These are phyloP conservation scores for Diaporthe citrichinensis DNA, from an alignment of 2,329 filamentous ascomycete species.

Conservation along the genomic window DNA sequence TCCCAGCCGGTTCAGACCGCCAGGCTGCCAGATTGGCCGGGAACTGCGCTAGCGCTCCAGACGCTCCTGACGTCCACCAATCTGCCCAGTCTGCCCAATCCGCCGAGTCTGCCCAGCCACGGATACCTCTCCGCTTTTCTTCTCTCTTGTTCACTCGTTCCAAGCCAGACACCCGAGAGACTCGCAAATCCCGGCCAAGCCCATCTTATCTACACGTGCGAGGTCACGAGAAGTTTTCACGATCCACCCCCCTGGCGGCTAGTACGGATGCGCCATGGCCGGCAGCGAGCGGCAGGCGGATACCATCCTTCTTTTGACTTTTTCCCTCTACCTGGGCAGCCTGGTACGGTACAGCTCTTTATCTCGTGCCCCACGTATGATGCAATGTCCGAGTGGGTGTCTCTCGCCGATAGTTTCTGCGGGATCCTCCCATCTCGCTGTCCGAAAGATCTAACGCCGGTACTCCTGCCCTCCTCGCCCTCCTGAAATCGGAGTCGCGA, in stretches of 20 bases:
- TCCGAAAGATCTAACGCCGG: constrained; percentile 33
- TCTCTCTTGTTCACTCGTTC: neutral
- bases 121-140: neutral
- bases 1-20: neutral
- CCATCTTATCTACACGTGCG: constrained; percentile 34
- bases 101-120: neutral
- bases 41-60: neutral
- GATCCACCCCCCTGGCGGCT: constrained; percentile 26
- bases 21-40: neutral
- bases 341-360: neutral
- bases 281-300: constrained; percentile 10
- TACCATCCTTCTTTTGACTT: constrained; percentile 6
- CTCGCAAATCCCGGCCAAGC: neutral
- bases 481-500: constrained; percentile 40
- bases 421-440: constrained; percentile 35
- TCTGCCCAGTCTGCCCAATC: neutral
- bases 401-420: constrained; percentile 25
- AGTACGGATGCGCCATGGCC: constrained; percentile 14
- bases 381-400: constrained; percentile 36
- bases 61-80: neutral
- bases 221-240: neutral
- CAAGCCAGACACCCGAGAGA: neutral
- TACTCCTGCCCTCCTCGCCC: neutral
- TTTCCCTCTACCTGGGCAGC: neutral
- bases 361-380: constrained; percentile 36